A percentile compares a stretch with the other conserved stretches of the same genome.
Evolutionary conservation across 805 yeast species (phyloP).

Genomic region (Ogataea glucozyma): DNA sequence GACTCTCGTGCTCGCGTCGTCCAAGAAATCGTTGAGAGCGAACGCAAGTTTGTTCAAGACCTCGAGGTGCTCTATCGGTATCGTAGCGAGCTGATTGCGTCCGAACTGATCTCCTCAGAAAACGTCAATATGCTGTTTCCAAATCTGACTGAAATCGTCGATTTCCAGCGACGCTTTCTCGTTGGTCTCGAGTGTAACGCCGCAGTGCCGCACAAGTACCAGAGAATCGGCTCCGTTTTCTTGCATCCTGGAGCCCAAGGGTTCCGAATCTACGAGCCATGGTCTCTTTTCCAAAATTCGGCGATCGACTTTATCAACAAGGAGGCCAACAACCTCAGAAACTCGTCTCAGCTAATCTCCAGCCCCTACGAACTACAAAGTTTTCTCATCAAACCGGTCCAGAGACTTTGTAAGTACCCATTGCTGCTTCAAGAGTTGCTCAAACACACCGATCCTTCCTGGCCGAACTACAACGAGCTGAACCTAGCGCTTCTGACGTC

Average conservation of each 20-base stretch:
- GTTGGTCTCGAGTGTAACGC: conserved; percentile 89
- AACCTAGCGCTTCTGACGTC: conserved; percentile 69
- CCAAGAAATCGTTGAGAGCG: conserved; percentile 83
- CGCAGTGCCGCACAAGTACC: conserved; percentile 67
- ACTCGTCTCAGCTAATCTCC: conserved; percentile 62
- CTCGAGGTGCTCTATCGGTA: conserved; percentile 72
- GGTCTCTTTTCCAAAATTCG: conserved; percentile 87
- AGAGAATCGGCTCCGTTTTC: conserved; percentile 87
- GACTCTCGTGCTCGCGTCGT: conserved; percentile 77
- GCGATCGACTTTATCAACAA: conserved; percentile 78
- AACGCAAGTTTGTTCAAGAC: conserved; percentile 90
- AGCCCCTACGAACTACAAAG: conserved; percentile 89
- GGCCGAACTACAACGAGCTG: conserved; percentile 66
- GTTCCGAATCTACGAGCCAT: conserved; percentile 87
- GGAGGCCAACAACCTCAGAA: conserved; percentile 57
- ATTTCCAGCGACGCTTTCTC: conserved; percentile 86
- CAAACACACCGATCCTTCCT: conserved; percentile 56
- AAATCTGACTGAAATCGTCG: conserved; percentile 76
- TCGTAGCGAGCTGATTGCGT: conserved; percentile 62
- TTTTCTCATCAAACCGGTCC: conserved; percentile 90
- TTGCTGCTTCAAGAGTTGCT: conserved; percentile 73
- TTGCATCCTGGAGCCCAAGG: conserved; percentile 77
- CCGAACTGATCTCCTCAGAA: conserved; percentile 73
- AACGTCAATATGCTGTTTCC: conserved; percentile 83
- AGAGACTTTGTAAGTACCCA: conserved; percentile 94